Evolutionary conservation across 2,329 filamentous ascomycete genomes (phyloP).

Genomic region (Clarireedia homoeocarpa): DNA sequence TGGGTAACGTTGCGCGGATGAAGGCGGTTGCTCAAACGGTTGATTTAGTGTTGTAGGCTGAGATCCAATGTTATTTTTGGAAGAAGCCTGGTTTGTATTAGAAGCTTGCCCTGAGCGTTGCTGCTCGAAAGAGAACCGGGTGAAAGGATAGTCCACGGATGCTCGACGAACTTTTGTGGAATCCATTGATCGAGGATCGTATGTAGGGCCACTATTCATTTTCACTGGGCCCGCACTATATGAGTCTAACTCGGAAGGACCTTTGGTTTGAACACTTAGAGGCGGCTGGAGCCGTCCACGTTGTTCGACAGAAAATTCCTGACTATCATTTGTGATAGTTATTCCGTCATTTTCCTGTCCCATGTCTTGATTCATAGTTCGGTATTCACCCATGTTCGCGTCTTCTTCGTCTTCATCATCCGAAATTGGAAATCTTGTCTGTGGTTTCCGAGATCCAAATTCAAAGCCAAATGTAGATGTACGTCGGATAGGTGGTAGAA

Average conservation of each 20-base stretch:
- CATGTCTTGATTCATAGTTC: too few relatives aligned
- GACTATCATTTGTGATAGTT: background rate
- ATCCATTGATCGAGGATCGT: background rate
- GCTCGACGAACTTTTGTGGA: background rate
- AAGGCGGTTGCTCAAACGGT: slow-evolving; percentile 39
- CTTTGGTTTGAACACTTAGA: background rate
- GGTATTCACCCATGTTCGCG: background rate
- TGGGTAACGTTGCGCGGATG: slow-evolving; percentile 43
- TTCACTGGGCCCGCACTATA: too few relatives aligned
- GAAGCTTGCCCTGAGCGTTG: background rate
- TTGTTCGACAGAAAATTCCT: too few relatives aligned
- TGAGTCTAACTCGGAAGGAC: background rate
- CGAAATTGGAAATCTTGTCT: slow-evolving; percentile 23
- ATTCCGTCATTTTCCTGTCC: background rate
- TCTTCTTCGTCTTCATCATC: slow-evolving; percentile 16
- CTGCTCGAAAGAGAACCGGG: background rate
- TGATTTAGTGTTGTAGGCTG: slow-evolving; percentile 9
- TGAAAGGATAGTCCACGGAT: background rate
- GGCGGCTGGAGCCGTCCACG: background rate
- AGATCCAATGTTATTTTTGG: background rate
- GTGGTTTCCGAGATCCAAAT: slow-evolving; percentile 27
- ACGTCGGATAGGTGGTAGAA: slow-evolving; percentile 49
- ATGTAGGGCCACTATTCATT: background rate
- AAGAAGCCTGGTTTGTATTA: background rate
- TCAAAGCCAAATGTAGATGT: slow-evolving; percentile 47